A percentile compares a stretch with the other conserved stretches of the same genome.
These are phyloP conservation scores for Apiospora saccharicola DNA, from an alignment of 2,329 filamentous ascomycete genomes.

Conservation along the genomic window DNA sequence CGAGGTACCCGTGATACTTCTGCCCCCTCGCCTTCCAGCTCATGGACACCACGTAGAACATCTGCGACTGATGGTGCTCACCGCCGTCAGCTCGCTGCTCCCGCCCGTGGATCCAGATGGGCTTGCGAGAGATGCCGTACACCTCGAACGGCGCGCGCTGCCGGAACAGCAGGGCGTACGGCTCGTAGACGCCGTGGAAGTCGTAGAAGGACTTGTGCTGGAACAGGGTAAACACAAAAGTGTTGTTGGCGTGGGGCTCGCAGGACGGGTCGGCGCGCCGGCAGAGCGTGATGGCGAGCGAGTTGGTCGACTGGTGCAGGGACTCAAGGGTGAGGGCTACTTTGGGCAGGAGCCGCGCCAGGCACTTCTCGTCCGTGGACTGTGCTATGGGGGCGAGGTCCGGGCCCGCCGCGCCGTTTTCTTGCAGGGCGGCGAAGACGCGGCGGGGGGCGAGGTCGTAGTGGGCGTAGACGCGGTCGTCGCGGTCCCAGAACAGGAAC, in stretches of 20 bases:
- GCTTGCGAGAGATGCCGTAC: conserved; percentile 56
- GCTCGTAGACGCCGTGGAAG: conserved; percentile 62
- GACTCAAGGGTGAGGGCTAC: conserved; percentile 48
- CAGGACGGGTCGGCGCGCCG: conserved; percentile 54
- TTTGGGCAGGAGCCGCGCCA: conserved; percentile 54
- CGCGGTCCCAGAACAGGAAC: conserved; percentile 66
- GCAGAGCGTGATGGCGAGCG: conserved; percentile 63
- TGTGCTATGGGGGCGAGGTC: conserved; percentile 21
- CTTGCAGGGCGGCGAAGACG: conserved; percentile 53
- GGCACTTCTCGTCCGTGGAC: conserved; percentile 52
- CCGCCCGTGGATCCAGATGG: conserved; percentile 64
- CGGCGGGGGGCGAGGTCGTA: conserved; percentile 60
- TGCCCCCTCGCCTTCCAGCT: conserved; percentile 58
- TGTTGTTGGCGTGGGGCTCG: conserved; percentile 52
- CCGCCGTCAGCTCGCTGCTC: conserved; percentile 28
- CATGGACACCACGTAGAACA: conserved; percentile 65
- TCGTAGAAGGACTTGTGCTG: conserved; percentile 60
- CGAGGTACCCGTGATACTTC: conserved; percentile 62
- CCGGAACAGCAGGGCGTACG: conserved; percentile 60
- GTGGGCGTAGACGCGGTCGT: conserved; percentile 56
- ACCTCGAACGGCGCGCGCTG: conserved; percentile 57
- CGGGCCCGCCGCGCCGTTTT: conserved; percentile 49
- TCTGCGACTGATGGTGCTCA: conserved; percentile 49
- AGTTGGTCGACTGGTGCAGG: conserved; percentile 68
- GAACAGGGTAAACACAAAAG: conserved; percentile 61